Conservation (phyloP, 805 yeast genomes). For the Kodamaea neixiangensis region DNA sequence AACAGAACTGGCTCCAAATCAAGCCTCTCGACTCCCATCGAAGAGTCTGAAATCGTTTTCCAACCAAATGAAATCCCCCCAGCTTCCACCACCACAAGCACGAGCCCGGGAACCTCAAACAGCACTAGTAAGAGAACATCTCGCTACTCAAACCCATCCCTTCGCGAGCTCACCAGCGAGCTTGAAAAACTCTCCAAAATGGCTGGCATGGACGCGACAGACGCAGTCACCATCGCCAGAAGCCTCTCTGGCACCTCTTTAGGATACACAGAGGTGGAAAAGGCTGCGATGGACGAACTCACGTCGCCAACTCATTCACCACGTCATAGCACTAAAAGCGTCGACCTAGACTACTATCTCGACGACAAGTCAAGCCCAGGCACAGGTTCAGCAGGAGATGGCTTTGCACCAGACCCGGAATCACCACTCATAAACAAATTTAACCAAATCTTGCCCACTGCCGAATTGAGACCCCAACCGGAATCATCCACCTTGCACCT, state of each 20-base stretch:
- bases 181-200: slow-evolving; percentile 69
- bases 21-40: background rate
- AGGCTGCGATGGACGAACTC: slow-evolving; percentile 18
- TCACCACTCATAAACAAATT: background rate
- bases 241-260: slow-evolving; percentile 71
- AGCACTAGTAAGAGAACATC: background rate
- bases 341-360: slow-evolving; percentile 1
- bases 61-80: background rate
- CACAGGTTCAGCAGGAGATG: slow-evolving; percentile 6
- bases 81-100: background rate
- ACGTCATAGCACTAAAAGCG: slow-evolving; percentile 1
- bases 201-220: slow-evolving; percentile 77
- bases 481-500: slow-evolving; percentile 15
- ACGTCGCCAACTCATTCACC: slow-evolving; percentile 16
- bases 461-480: slow-evolving; percentile 3
- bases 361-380: background rate
- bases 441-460: slow-evolving; percentile 7
- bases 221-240: slow-evolving; percentile 81
- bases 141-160: slow-evolving; percentile 51
- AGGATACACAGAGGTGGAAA: slow-evolving; percentile 56
- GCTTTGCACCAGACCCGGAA: slow-evolving; percentile 3
- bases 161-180: slow-evolving; percentile 73
- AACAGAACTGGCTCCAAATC: background rate
- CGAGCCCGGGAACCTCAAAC: background rate
- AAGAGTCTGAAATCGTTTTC: background rate